Evolutionary conservation across 2,329 filamentous ascomycete species (phyloP).

Genomic region (Stachybotrys elegans): DNA sequence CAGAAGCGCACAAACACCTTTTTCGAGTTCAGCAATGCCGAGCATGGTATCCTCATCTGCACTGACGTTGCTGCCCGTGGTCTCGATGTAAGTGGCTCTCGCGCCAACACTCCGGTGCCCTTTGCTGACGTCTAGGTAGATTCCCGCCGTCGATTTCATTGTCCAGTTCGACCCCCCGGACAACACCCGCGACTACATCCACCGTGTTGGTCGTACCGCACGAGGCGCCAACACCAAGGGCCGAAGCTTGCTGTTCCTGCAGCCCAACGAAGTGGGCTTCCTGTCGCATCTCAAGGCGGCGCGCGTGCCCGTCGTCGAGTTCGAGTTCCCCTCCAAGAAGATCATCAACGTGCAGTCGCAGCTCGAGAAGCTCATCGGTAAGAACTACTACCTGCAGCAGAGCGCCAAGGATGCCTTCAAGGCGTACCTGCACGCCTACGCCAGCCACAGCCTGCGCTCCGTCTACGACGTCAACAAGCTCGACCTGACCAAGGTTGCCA

Average conservation of each 20-base stretch:
- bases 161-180: slow-evolving; percentile 94
- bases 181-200: slow-evolving; percentile 86
- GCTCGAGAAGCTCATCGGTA: slow-evolving; percentile 86
- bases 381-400: slow-evolving; percentile 98
- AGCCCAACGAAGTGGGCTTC: slow-evolving; percentile 90
- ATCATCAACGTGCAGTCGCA: slow-evolving; percentile 87
- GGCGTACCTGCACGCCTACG: slow-evolving; percentile 92
- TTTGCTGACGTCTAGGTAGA: slow-evolving; percentile 39
- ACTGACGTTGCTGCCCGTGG: slow-evolving; percentile 95
- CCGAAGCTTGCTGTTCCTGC: slow-evolving; percentile 85
- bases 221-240: slow-evolving; percentile 80
- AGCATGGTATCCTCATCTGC: slow-evolving; percentile 83
- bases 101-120: not conserved
- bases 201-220: slow-evolving; percentile 92
- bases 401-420: slow-evolving; percentile 72
- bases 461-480: slow-evolving; percentile 78
- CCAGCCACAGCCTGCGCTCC: slow-evolving; percentile 57
- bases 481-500: slow-evolving; percentile 77
- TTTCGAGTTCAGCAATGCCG: slow-evolving; percentile 81
- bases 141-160: slow-evolving; percentile 93
- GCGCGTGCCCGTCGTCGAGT: slow-evolving; percentile 89
- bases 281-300: slow-evolving; percentile 86
- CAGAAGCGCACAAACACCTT: slow-evolving; percentile 99
- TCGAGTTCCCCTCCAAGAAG: slow-evolving; percentile 89
- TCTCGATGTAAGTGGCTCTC: slow-evolving; percentile 60